Conservation (phyloP, 495 filamentous ascomycete genomes). For the Thermochaetoides thermophila region DNA sequence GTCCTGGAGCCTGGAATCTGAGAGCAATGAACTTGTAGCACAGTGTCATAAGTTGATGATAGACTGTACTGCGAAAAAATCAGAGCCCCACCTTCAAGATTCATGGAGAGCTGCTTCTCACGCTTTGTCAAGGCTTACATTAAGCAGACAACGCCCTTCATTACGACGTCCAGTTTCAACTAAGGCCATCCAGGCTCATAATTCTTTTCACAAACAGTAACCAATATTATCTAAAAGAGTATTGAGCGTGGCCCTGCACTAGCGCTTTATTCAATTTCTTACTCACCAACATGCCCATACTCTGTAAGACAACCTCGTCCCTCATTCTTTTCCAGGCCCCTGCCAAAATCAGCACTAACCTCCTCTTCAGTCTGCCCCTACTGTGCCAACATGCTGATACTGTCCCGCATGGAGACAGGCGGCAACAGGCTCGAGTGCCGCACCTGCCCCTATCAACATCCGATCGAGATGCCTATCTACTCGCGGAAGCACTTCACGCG, state of each 20-base stretch:
- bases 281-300: slow-evolving; percentile 40
- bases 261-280: too few relatives aligned
- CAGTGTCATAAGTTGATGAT: background rate
- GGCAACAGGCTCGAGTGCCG: slow-evolving; percentile 72
- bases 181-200: too few relatives aligned
- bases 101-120: slow-evolving; percentile 1
- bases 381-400: slow-evolving; percentile 79
- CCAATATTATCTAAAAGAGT: background rate
- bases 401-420: slow-evolving; percentile 30
- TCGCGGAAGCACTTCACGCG: slow-evolving; percentile 61
- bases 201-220: too few relatives aligned
- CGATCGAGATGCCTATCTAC: slow-evolving; percentile 56
- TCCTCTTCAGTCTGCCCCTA: slow-evolving; percentile 63
- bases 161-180: too few relatives aligned
- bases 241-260: too few relatives aligned
- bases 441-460: slow-evolving; percentile 79
- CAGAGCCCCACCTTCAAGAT: slow-evolving; percentile 1
- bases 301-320: slow-evolving; percentile 36
- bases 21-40: too few relatives aligned
- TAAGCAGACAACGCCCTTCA: too few relatives aligned
- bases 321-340: slow-evolving; percentile 3
- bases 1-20: too few relatives aligned
- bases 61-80: background rate
- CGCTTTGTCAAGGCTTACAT: too few relatives aligned
- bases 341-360: slow-evolving; percentile 1